Evolutionary conservation across 2,329 filamentous ascomycete genomes (phyloP).

Genomic region (Simplicillium aogashimaense): DNA sequence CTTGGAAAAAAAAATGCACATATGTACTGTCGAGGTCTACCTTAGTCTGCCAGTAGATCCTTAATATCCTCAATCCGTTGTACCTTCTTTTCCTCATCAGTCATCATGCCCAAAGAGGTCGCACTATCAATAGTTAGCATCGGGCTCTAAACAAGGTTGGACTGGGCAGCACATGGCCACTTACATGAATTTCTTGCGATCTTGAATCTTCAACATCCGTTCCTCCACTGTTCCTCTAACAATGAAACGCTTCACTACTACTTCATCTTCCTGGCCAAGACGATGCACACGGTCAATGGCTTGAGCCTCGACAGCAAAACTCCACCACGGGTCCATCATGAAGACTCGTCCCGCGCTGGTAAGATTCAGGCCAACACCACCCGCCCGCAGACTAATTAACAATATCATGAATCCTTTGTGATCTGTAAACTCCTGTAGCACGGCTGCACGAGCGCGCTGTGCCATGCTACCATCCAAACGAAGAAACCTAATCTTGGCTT

Average conservation of each 20-base stretch:
- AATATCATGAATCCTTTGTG: slow-evolving; percentile 57
- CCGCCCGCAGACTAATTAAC: slow-evolving; percentile 76
- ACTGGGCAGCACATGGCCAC: slow-evolving; percentile 22
- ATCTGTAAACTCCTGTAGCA: slow-evolving; percentile 63
- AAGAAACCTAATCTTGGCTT: slow-evolving; percentile 66
- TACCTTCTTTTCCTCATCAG: slow-evolving; percentile 82
- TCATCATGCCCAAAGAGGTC: slow-evolving; percentile 91
- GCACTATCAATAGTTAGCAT: slow-evolving; percentile 47
- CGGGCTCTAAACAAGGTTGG: slow-evolving; percentile 1
- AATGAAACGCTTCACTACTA: slow-evolving; percentile 80
- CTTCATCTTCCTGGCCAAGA: slow-evolving; percentile 85
- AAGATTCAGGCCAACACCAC: slow-evolving; percentile 87
- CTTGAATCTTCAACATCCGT: slow-evolving; percentile 87
- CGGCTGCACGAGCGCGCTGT: slow-evolving; percentile 72
- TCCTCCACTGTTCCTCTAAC: slow-evolving; percentile 88
- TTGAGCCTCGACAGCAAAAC: slow-evolving; percentile 90
- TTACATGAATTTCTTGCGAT: slow-evolving; percentile 92
- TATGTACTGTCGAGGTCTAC: slow-evolving; percentile 15
- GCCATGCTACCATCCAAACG: slow-evolving; percentile 86
- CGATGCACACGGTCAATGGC: slow-evolving; percentile 96
- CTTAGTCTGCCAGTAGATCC: slow-evolving; percentile 58
- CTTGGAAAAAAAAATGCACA: background rate
- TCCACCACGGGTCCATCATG: slow-evolving; percentile 99
- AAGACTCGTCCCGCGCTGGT: slow-evolving; percentile 83
- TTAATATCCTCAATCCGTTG: slow-evolving; percentile 91